These are phyloP conservation scores for Moesziomyces sp. DNA, from an alignment of 1,284 basidiomycete species.

Conservation along the genomic window DNA sequence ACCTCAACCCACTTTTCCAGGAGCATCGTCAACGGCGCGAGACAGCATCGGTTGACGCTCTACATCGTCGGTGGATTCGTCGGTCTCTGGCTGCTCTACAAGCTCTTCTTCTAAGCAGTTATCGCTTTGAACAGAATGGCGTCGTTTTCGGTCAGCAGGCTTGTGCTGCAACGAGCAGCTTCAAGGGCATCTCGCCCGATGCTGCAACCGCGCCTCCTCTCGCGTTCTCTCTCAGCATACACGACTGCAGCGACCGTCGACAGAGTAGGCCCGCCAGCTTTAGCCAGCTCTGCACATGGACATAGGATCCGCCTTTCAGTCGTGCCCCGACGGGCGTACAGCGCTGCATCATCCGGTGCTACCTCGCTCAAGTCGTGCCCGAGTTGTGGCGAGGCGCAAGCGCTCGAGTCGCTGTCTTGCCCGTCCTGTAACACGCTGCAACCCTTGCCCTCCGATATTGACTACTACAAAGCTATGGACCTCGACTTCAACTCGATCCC, in stretches of 20 bases:
- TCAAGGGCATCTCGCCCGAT: neutral
- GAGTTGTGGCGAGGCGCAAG: conserved; percentile 35
- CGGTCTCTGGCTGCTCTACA: conserved; percentile 54
- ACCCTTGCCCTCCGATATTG: conserved; percentile 50
- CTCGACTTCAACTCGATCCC: conserved; percentile 41
- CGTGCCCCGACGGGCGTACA: neutral
- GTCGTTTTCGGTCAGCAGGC: neutral
- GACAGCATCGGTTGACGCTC: conserved; percentile 51
- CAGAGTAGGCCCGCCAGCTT: neutral
- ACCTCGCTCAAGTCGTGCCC: conserved; percentile 39
- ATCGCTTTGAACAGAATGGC: neutral
- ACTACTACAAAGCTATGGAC: conserved; percentile 59
- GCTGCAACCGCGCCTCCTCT: neutral
- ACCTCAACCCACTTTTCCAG: conserved; percentile 52
- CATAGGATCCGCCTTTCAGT: neutral
- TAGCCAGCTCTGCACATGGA: neutral
- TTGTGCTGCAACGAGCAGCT: neutral
- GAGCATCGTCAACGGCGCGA: conserved; percentile 44
- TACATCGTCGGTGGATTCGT: conserved; percentile 55
- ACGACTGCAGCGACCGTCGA: neutral
- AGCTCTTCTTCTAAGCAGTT: conserved; percentile 32
- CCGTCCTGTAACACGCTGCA: conserved; percentile 53
- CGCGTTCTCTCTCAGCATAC: neutral
- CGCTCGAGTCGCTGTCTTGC: conserved; percentile 45
- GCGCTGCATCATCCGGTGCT: conserved; percentile 4